A percentile compares a stretch with the other conserved stretches of the same genome.
phyloP scores from a whole-genome alignment of 2,329 filamentous ascomycete species.

The Fusarium longipes region DNA sequence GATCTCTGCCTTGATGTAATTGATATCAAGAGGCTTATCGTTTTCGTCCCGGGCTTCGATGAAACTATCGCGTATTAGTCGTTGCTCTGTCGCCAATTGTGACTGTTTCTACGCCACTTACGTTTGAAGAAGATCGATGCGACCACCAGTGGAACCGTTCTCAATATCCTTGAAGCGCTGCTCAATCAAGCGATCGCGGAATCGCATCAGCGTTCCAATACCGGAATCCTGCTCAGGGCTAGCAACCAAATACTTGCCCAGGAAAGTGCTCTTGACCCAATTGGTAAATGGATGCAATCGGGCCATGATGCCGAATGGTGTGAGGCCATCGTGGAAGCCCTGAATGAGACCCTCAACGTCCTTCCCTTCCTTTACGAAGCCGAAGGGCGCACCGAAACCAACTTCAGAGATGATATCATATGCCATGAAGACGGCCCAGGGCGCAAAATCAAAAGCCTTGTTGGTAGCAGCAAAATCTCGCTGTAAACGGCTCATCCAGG shows the following conservation, averaged over 20 bases:
- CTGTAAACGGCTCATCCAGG: conserved; percentile 63
- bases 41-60: conserved; percentile 31
- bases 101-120: conserved; percentile 11
- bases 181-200: conserved; percentile 64
- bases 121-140: conserved; percentile 64
- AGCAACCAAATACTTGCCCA: conserved; percentile 38
- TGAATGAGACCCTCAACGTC: conserved; percentile 58
- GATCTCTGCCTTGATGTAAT: conserved; percentile 42
- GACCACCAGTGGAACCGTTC: conserved; percentile 55
- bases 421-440: conserved; percentile 41
- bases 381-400: conserved; percentile 54
- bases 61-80: conserved; percentile 1
- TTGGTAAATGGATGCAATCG: conserved; percentile 47
- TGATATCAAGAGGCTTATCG: conserved; percentile 20
- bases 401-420: conserved; percentile 65
- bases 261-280: conserved; percentile 33
- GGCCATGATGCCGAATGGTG: conserved; percentile 55
- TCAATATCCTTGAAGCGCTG: conserved; percentile 61
- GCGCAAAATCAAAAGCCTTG: conserved; percentile 63
- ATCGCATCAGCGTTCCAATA: conserved; percentile 67
- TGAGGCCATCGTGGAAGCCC: conserved; percentile 34
- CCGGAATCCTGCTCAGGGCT: conserved; percentile 63
- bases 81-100: too few species aligned
- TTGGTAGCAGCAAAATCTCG: conserved; percentile 58
- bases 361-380: conserved; percentile 59